These are phyloP conservation scores for Angomonas ambiguus DNA, from an alignment of 208 protist species.

Conservation along the genomic window DNA sequence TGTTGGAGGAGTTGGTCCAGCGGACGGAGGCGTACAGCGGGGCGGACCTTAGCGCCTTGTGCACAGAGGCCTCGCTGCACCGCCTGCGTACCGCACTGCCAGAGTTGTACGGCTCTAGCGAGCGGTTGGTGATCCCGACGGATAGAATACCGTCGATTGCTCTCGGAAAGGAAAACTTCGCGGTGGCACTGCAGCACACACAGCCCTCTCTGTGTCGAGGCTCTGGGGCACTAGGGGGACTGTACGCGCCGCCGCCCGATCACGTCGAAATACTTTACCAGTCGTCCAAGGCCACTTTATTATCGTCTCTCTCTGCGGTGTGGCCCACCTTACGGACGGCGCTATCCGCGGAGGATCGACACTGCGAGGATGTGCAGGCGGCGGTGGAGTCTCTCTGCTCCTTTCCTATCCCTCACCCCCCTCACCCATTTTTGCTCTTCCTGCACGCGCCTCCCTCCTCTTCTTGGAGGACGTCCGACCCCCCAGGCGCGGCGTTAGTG, in stretches of 20 bases:
- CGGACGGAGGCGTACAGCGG: slow-evolving; percentile 98
- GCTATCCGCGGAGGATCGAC: slow-evolving; percentile 24
- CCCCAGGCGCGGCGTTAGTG: background rate
- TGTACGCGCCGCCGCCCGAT: background rate
- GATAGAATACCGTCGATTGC: slow-evolving; percentile 12
- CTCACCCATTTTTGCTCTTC: slow-evolving; percentile 48
- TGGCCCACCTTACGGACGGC: slow-evolving; percentile 54
- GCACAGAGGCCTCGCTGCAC: slow-evolving; percentile 96
- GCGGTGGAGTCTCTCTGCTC: slow-evolving; percentile 40
- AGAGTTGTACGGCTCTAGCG: slow-evolving; percentile 69
- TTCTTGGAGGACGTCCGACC: background rate
- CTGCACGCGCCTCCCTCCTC: slow-evolving; percentile 13
- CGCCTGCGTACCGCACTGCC: slow-evolving; percentile 67
- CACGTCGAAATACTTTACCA: slow-evolving; percentile 58
- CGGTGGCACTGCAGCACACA: slow-evolving; percentile 56
- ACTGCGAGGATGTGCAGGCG: slow-evolving; percentile 45
- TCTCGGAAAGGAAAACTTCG: slow-evolving; percentile 60
- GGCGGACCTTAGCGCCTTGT: slow-evolving; percentile 97
- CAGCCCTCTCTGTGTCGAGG: slow-evolving; percentile 57
- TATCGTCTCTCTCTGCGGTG: slow-evolving; percentile 24
- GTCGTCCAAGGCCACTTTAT: slow-evolving; percentile 35
- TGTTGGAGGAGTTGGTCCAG: slow-evolving; percentile 69
- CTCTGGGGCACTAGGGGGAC: background rate
- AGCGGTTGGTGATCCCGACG: slow-evolving; percentile 36
- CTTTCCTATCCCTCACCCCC: slow-evolving; percentile 53